Evolutionary conservation across 1,284 basidiomycete genomes (phyloP), one percentile per base, ranked within the genome.

Genomic region (Spongispora temasekensis): DNA sequence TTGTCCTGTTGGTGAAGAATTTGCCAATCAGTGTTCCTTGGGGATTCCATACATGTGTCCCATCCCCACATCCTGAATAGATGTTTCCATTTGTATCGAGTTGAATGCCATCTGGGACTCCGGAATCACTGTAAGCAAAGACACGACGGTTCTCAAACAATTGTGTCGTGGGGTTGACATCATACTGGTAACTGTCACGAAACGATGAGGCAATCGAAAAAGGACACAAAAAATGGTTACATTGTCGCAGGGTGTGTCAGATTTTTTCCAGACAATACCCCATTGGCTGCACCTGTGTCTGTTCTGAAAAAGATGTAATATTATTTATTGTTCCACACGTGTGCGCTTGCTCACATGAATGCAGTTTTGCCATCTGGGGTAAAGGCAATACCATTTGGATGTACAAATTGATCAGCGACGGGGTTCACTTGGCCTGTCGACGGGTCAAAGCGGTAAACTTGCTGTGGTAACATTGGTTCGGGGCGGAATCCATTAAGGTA

Each of bases 361-460:
- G 84, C 87, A 23, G 78, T 84, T 53, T 75, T 82, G 21, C 89
- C 89, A 62, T 90, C 86, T 2, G 80, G 76, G 6, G 83, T 83
- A 70, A 93, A 90, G 0, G 88, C 87, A 40, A 93, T 81, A 1
- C 90, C 90, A 71, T 89, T 87, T 57, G 79, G 79, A 56, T 77
- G 78, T 61, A 81, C 77, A 67, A 91, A 87, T 32, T 84, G 85
- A 61, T 90, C 88, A 0, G 90, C 89, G 4, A 91, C 86, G 3
- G 89, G 87, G 6, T 82, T 81, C 2, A 93, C 81, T 19, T 80
- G 74, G 9, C 89, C 82, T 0, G 85, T 88, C 9, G 77, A 77
- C 12, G 86, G 84, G 67, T 91, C 84, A 64, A 91, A 85, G 13
- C 86, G 81, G 66, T 93, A 93, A 2, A 92, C 88, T 67, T 92